phyloP scores from a whole-genome alignment of 2,329 filamentous ascomycete species.

The Macroventuria anomochaeta region DNA sequence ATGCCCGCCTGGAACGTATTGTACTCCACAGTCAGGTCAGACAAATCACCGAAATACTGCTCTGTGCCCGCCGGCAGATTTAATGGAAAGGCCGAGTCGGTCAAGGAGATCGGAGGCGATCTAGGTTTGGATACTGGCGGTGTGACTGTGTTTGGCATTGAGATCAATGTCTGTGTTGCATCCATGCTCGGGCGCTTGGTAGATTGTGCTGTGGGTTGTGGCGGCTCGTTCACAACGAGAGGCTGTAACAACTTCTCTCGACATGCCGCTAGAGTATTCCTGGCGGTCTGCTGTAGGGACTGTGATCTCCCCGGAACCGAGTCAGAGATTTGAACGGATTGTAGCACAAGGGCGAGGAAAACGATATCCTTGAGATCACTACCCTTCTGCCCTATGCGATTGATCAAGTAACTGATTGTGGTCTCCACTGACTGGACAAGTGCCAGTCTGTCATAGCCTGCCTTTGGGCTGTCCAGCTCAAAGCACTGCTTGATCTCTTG shows the following conservation, averaged over 20 bases:
- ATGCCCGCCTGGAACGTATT: conserved; percentile 5
- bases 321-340: conserved; percentile 20
- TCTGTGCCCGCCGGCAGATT: conserved; percentile 8
- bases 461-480: not conserved
- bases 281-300: conserved; percentile 10
- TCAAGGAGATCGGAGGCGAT: conserved; percentile 1
- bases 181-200: conserved; percentile 9
- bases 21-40: conserved; percentile 20
- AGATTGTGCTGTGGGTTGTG: not conserved
- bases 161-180: not conserved
- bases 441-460: not conserved
- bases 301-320: not conserved
- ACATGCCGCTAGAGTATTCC: conserved; percentile 20
- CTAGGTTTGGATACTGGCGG: conserved; percentile 8
- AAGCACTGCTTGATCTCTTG: conserved; percentile 33
- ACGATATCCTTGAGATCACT: conserved; percentile 33
- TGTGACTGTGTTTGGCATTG: not conserved
- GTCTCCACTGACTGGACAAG: conserved; percentile 20
- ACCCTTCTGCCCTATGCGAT: conserved; percentile 23
- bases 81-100: not conserved
- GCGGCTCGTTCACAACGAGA: conserved; percentile 4
- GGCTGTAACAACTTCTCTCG: conserved; percentile 21
- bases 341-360: conserved; percentile 26
- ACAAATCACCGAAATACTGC: conserved; percentile 24
- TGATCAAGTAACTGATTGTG: conserved; percentile 21